Evolutionary conservation across 2,329 filamentous ascomycete species (phyloP), one percentile per base, ranked within the genome.

Genomic region (Aureobasidium sp.): DNA sequence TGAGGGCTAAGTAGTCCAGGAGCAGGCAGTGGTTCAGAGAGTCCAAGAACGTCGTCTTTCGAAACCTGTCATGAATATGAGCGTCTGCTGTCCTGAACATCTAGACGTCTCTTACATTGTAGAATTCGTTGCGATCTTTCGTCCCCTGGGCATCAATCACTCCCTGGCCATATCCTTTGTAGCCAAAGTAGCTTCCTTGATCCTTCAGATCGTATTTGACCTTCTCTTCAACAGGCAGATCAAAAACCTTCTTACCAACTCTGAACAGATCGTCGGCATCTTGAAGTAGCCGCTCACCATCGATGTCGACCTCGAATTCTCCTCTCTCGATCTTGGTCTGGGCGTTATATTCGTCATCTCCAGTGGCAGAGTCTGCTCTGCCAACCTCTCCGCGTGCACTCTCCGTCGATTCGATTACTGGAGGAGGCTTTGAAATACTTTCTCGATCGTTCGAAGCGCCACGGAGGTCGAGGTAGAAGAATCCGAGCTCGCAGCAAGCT

Each of bases 391-490:
- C n/a, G 27, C 39, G 30, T 8, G 45, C 39, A 39, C 50, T 61
- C 21, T 62, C 44, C 11, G 42, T 54, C 6, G 58, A 39, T 29
- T 42, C 55, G 16, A 58, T 37, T 21, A 34, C 13, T 45, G 60
- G 55, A 14, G 63, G 25, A 6, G 60, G 30, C 30, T 27, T 51
- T 2, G 34, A 4, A 3, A 13, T 45, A 25, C 47, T 41, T n/a
- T 14, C 30, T 16, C 34, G 37, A 8, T 36, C 62, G 29, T 63
- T 55, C 3, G 58, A 32, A 7, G 51, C 44, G 16, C 29, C 68
- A 27, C 73, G 70, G 3, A 83, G 69, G 64, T 83, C 79, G 7
- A 84, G 73, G 64, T 84, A 84, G 72, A 83, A 84, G 71, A 84
- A 84, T 1, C 82, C 81, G 0, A 83, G 71, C 3, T 82, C 76